Percentiles rank a stretch among this genome's conserved stretches.
phyloP scores from a whole-genome alignment of 2,329 filamentous ascomycete species.

The Incumbomyces lentus region DNA sequence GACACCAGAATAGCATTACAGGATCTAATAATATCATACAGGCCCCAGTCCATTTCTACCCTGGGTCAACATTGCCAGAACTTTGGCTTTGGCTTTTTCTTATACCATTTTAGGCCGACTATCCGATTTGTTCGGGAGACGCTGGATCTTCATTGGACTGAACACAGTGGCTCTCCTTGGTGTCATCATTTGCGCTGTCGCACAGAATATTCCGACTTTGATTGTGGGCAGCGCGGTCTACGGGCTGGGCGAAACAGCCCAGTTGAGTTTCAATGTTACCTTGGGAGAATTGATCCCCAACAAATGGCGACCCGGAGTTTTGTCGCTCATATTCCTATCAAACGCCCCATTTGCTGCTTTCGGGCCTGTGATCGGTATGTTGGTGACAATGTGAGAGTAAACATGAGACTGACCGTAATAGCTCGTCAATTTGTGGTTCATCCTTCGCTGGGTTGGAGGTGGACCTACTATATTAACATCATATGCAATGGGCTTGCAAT shows the following conservation, averaged over 20 bases:
- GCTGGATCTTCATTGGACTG: conserved; percentile 25
- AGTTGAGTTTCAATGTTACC: conserved; percentile 30
- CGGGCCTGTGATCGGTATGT: conserved; percentile 34
- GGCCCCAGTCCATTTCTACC: conserved; percentile 21
- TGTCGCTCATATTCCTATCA: conserved; percentile 26
- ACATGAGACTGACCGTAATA: too few relatives aligned
- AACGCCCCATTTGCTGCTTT: conserved; percentile 25
- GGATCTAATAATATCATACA: too few relatives aligned
- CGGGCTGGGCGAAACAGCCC: conserved; percentile 28
- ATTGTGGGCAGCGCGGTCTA: conserved; percentile 30
- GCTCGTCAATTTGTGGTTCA: conserved; percentile 33
- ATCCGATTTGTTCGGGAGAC: conserved; percentile 27
- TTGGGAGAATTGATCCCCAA: conserved; percentile 32
- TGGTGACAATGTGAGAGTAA: too few relatives aligned
- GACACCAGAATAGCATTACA: too few relatives aligned
- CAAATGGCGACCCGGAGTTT: conserved; percentile 26
- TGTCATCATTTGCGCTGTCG: conserved; percentile 28
- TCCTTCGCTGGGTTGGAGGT: conserved; percentile 37
- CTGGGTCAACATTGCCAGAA: conserved; percentile 23
- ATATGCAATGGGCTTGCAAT: conserved; percentile 34
- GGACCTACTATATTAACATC: conserved; percentile 41
- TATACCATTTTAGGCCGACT: conserved; percentile 26
- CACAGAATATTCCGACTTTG: conserved; percentile 26
- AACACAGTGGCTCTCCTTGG: conserved; percentile 28
- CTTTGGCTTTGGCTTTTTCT: conserved; percentile 21